Evolutionary conservation across 352 stramenopile genomes (phyloP).

Genomic region (Phytophthora fragariaefolia): DNA sequence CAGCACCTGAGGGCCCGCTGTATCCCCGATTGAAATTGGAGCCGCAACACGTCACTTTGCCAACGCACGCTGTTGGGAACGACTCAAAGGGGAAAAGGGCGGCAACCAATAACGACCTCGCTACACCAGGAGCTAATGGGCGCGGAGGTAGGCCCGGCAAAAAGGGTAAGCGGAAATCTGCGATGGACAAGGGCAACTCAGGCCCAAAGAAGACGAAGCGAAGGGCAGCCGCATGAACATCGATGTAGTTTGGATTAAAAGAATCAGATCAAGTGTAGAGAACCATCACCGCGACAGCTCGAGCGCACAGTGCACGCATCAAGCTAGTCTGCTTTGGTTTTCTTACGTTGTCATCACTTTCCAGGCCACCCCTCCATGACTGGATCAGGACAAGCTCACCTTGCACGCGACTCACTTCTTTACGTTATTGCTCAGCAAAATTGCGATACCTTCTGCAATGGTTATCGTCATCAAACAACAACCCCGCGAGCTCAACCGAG

Average conservation of each 20-base stretch:
- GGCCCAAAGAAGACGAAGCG: constrained; percentile 30
- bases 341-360: constrained; percentile 43
- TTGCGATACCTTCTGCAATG: constrained; percentile 61
- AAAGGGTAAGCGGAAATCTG: constrained; percentile 35
- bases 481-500: constrained; percentile 38
- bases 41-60: constrained; percentile 1
- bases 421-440: constrained; percentile 42
- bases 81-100: constrained; percentile 22
- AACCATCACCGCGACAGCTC: constrained; percentile 38
- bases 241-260: constrained; percentile 12
- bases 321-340: constrained; percentile 24
- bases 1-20: constrained; percentile 62
- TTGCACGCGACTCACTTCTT: constrained; percentile 13
- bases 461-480: constrained; percentile 45
- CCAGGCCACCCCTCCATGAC: constrained; percentile 15
- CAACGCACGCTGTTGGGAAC: not conserved
- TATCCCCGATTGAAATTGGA: constrained; percentile 28
- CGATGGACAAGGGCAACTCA: constrained; percentile 22
- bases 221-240: constrained; percentile 23
- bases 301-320: constrained; percentile 2
- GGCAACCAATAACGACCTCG: not conserved
- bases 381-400: not conserved
- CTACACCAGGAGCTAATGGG: constrained; percentile 3
- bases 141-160: constrained; percentile 21
- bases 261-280: constrained; percentile 60